Percentiles rank a stretch among this genome's conserved stretches.
Conservation (phyloP, 2,329 filamentous ascomycete genomes). For the Coniochaeta hoffmannii region DNA sequence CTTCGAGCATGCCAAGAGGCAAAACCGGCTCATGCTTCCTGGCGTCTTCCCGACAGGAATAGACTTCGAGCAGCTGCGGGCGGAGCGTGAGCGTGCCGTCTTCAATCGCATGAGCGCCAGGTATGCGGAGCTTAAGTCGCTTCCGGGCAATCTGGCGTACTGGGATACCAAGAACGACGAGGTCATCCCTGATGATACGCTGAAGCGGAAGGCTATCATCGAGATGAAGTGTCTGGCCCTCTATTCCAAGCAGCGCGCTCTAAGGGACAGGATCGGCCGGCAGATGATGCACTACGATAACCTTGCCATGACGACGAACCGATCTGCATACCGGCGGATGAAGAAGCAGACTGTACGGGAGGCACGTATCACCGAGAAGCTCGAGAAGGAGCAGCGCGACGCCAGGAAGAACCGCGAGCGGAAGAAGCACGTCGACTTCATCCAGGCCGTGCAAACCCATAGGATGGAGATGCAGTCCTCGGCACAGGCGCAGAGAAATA, state of each 20-base stretch:
- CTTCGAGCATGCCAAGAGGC: conserved; percentile 67
- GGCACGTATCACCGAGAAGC: conserved; percentile 94
- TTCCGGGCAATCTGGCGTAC: conserved; percentile 78
- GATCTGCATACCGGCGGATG: conserved; percentile 80
- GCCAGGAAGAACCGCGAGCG: conserved; percentile 93
- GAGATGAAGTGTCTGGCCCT: conserved; percentile 88
- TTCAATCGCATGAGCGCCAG: conserved; percentile 86
- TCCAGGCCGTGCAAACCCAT: conserved; percentile 79
- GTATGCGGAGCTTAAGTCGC: conserved; percentile 72
- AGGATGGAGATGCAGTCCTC: conserved; percentile 67
- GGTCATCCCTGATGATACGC: conserved; percentile 65
- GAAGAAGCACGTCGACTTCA: conserved; percentile 92
- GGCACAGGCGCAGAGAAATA: conserved; percentile 59
- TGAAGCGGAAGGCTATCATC: conserved; percentile 86
- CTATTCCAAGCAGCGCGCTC: conserved; percentile 78
- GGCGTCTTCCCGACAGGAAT: conserved; percentile 84
- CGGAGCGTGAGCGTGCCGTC: conserved; percentile 79
- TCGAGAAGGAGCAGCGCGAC: conserved; percentile 97
- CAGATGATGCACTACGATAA: conserved; percentile 96
- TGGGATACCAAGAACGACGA: conserved; percentile 71
- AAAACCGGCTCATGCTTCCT: conserved; percentile 72
- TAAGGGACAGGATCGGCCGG: conserved; percentile 80
- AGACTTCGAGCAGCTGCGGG: conserved; percentile 76
- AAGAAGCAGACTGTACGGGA: conserved; percentile 97
- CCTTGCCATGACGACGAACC: conserved; percentile 93